Base-by-base conservation (phyloP, 306 rosid species). In the Lablab purpureus region DNA sequence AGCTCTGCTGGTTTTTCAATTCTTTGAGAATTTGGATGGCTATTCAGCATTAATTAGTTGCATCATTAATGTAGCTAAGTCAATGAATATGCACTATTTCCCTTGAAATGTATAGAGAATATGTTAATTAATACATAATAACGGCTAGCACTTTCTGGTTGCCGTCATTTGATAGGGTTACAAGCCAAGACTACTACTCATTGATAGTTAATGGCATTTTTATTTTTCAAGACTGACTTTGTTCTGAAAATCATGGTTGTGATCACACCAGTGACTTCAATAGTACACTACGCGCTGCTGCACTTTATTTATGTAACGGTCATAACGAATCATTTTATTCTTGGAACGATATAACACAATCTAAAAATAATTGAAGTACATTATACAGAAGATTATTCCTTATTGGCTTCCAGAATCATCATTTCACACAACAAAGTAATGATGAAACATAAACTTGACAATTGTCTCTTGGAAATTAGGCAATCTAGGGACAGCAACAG, bases 401-500 rank as follows among this genome's bases (percentile, higher is more conserved):
- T 18, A 34, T 12, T 43, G 63, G 19, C 54, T 71, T 37, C 59
- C 7, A 40, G 80, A 84, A 60, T 75, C 78, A 40, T 51, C 49
- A 73, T 36, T 73, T 74, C 28, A 50, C 28, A 73, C 59, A 49
- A 62, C 6, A 55, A 49, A 79, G 11, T 34, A 59, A 21, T 1
- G 18, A 43, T 75, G 67, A 75, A 75, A 69, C 51, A 40, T 62
- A 55, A 78, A 75, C 56, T 65, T 14, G 25, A 15, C 17, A 37
- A 7, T 37, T 10, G 27, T 34, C 18, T 59, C 8, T 68, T 59
- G 30, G 62, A 74, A 69, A 28, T 5, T 37, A 52, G 34, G 74
- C 27, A 23, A 66, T 54, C 83, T 85, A 83, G 40, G 76, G 74
- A 82, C 93, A 89, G 83, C 94, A 91, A 64, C 91, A 89, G 67